Evolutionary conservation across 73 alveolate species (phyloP).

Genomic region (Blepharisma stoltei): DNA sequence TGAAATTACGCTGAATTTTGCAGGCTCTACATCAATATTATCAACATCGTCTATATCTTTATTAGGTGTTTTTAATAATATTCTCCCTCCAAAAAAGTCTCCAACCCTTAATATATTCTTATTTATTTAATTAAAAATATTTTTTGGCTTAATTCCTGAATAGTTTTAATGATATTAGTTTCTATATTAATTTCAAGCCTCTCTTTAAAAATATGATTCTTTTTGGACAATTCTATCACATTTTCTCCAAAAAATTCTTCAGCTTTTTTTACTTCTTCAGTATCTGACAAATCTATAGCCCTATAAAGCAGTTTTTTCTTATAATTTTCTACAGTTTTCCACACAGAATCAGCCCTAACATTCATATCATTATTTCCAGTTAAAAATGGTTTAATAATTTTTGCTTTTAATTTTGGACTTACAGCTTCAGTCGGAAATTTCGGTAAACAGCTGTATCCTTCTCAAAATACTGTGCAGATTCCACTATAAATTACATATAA

Average conservation of each 20-base stretch:
- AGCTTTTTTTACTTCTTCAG: background rate
- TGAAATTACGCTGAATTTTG: background rate
- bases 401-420: too few species aligned
- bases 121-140: too few species aligned
- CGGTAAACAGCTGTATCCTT: conserved; percentile 9
- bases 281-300: background rate
- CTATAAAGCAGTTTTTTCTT: background rate
- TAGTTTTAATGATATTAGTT: too few species aligned
- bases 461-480: background rate
- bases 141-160: too few species aligned
- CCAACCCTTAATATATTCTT: background rate
- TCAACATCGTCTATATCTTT: background rate
- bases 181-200: background rate
- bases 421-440: background rate
- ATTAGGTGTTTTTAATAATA: background rate
- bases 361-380: background rate
- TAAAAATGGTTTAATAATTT: background rate
- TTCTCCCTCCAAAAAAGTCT: conserved; percentile 22
- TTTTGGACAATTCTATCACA: background rate
- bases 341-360: background rate
- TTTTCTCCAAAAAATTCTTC: background rate
- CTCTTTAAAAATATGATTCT: background rate
- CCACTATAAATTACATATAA: background rate
- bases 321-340: background rate
- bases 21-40: background rate